Evolutionary conservation across 2,329 filamentous ascomycete species (phyloP).

Genomic region (Aspergillus novofumigatus): DNA sequence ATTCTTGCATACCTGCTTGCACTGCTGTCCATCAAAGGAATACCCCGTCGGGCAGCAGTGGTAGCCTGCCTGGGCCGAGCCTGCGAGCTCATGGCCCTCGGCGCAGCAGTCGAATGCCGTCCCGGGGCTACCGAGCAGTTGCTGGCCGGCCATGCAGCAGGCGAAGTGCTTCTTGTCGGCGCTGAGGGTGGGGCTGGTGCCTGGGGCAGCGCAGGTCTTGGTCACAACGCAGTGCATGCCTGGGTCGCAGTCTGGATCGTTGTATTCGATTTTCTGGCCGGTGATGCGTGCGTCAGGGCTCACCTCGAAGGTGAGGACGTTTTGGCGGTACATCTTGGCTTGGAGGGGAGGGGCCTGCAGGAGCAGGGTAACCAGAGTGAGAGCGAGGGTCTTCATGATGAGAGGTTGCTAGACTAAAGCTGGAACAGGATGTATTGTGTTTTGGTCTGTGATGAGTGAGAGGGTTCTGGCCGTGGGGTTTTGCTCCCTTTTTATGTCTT

Average conservation of each 20-base stretch:
- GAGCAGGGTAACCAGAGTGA: neutral
- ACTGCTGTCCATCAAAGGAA: conserved; percentile 6
- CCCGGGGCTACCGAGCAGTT: conserved; percentile 6
- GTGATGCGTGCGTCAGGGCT: neutral
- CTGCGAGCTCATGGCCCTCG: conserved; percentile 7
- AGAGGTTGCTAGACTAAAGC: too few species aligned
- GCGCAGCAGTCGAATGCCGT: conserved; percentile 13
- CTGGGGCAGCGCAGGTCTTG: neutral
- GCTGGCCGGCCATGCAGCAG: conserved; percentile 6
- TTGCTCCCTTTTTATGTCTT: too few species aligned
- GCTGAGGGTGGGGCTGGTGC: conserved; percentile 6
- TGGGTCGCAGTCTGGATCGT: conserved; percentile 3
- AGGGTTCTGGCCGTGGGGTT: too few species aligned
- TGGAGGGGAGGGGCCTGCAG: neutral
- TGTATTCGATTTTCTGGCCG: conserved; percentile 3
- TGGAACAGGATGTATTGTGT: too few species aligned
- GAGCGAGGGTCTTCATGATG: neutral
- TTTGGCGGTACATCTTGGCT: neutral
- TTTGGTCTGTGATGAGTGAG: too few species aligned
- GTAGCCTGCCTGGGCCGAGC: conserved; percentile 6
- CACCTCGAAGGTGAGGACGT: neutral
- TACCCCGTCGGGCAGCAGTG: conserved; percentile 7
- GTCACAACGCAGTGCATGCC: conserved; percentile 1
- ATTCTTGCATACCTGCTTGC: conserved; percentile 6
- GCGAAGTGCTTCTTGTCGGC: conserved; percentile 4